Base-by-base conservation (phyloP, 257 asterid genomes). In the Primulina tabacum region DNA sequence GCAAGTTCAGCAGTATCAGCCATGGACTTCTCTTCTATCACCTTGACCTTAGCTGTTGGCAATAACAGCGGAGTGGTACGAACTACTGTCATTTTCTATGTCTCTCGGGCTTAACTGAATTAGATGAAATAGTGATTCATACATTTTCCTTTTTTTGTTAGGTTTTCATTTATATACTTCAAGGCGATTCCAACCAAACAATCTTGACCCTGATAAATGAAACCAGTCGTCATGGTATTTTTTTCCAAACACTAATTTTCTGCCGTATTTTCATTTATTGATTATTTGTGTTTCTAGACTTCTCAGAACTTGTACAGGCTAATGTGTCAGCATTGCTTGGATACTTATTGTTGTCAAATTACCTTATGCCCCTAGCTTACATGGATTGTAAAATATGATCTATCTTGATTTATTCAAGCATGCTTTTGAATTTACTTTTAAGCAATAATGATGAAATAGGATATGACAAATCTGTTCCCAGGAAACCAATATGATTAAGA, bases 61-160 rank as follows among this genome's bases (percentile, higher is more conserved):
- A 89, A 91, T 60, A 91, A 87, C 78, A 70, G 64, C 82, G 99
- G 99, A 77, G 78, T 71, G 85, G 99, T 94, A 89, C 82, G 89
- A 76, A 65, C 67, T 16, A 34, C 21, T 47, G 24, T 40, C 40
- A 8, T n/a, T 58, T 63, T 67, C 71, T 75, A 21, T 55, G 30
- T 73, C 58, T 55, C 72, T 26, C 72, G 60, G 40, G 75, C 64
- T 75, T 64, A 60, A 21, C 21, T 33, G 50, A 43, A 43, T 12
- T 57, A 59, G 59, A 62, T 69, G 65, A 52, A 38, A 70, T 50
- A 70, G 33, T 30, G 21, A 26, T 47, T 10, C 71, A 58, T n/a
- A 67, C 61, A 50, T 21, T 76, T 60, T 75, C 47, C 11, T 71
- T 40, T 66, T 57, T 62, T 79, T 67, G 37, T 78, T 79, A 94